phyloP scores from a whole-genome alignment of 1,284 basidiomycete genomes.

The Meira miltonrushii region DNA sequence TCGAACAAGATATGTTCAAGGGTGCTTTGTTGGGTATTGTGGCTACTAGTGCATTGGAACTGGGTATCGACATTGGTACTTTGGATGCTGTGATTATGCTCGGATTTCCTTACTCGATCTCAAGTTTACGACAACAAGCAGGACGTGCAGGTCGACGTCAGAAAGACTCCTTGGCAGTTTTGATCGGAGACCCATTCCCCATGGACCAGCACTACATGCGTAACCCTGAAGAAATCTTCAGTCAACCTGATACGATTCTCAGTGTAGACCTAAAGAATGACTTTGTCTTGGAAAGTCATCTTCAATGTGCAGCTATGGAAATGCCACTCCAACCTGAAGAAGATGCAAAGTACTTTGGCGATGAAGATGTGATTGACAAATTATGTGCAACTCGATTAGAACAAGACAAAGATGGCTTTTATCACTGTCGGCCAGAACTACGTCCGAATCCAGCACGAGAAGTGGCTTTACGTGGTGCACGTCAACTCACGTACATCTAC shows the following conservation, averaged over 20 bases:
- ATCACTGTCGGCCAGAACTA: constrained; percentile 71
- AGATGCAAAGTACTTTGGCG: constrained; percentile 71
- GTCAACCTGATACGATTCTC: constrained; percentile 61
- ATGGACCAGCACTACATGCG: constrained; percentile 73
- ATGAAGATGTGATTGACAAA: constrained; percentile 47
- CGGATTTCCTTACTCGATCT: constrained; percentile 66
- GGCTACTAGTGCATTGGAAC: constrained; percentile 84
- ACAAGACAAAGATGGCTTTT: constrained; percentile 65
- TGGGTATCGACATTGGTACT: constrained; percentile 83
- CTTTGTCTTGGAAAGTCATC: constrained; percentile 72
- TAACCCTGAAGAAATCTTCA: constrained; percentile 58
- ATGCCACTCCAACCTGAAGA: constrained; percentile 66
- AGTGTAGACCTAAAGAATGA: constrained; percentile 70
- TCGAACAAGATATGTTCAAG: constrained; percentile 79
- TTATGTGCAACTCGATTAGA: constrained; percentile 61
- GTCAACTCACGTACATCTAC: constrained; percentile 73
- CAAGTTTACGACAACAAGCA: constrained; percentile 74
- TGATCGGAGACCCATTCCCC: constrained; percentile 68
- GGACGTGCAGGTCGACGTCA: constrained; percentile 78
- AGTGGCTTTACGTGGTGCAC: constrained; percentile 69
- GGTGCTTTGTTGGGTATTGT: constrained; percentile 75
- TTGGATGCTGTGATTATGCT: constrained; percentile 85
- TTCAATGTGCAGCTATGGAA: constrained; percentile 82
- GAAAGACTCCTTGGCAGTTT: constrained; percentile 73
- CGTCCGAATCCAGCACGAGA: constrained; percentile 65